These are phyloP conservation scores for Fibroporia radiculosa DNA, from an alignment of 768 basidiomycete species.

Conservation along the genomic window DNA sequence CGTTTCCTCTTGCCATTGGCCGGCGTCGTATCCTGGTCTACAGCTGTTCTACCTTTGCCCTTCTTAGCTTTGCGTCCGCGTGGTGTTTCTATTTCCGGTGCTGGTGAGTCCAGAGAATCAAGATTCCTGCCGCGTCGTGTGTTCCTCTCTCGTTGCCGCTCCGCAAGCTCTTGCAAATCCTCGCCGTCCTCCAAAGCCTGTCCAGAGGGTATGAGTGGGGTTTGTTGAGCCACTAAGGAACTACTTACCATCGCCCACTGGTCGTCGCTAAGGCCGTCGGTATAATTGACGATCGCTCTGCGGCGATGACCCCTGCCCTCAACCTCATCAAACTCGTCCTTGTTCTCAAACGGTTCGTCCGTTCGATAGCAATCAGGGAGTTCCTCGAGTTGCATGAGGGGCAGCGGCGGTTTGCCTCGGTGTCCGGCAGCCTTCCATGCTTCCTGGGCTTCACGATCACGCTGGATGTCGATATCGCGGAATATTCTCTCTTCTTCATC, in stretches of 20 bases:
- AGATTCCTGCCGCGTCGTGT: constrained; percentile 50
- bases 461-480: constrained; percentile 73
- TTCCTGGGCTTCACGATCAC: constrained; percentile 59
- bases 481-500: constrained; percentile 76
- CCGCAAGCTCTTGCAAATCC: constrained; percentile 66
- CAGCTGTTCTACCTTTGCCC: constrained; percentile 54
- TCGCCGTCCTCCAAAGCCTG: constrained; percentile 78
- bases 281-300: constrained; percentile 83
- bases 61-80: constrained; percentile 47
- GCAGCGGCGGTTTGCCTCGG: constrained; percentile 67
- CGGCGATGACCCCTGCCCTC: constrained; percentile 83
- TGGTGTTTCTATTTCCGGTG: constrained; percentile 18
- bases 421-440: constrained; percentile 68
- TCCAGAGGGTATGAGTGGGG: not conserved
- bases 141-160: constrained; percentile 56
- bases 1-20: constrained; percentile 71
- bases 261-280: constrained; percentile 90
- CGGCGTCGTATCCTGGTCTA: constrained; percentile 24
- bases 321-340: constrained; percentile 51
- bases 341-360: constrained; percentile 70
- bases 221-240: not conserved
- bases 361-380: constrained; percentile 88
- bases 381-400: constrained; percentile 81
- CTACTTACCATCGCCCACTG: constrained; percentile 76
- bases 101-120: constrained; percentile 28